Evolutionary conservation across 768 basidiomycete species (phyloP).

Genomic region (Lactarius pseudohatsudake): DNA sequence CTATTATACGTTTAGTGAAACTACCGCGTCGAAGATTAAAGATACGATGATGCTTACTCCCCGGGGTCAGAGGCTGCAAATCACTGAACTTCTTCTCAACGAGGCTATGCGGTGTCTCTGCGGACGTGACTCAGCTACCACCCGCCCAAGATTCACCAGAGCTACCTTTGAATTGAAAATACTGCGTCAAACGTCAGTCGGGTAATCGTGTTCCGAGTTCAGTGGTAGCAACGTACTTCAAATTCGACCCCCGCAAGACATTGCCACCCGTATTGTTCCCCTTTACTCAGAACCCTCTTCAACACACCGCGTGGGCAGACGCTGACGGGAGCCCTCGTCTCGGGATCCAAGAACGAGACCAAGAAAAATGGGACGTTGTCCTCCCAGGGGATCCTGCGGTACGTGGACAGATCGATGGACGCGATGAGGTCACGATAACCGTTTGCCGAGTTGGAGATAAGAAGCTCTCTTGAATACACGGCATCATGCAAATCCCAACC

Average conservation of each 20-base stretch:
- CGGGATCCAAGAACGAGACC: slow-evolving; percentile 86
- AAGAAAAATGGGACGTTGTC: slow-evolving; percentile 91
- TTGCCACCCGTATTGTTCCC: slow-evolving; percentile 48
- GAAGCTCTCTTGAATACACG: slow-evolving; percentile 80
- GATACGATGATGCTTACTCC: slow-evolving; percentile 59
- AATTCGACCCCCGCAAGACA: slow-evolving; percentile 92
- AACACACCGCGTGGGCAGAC: slow-evolving; percentile 89
- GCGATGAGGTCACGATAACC: slow-evolving; percentile 92
- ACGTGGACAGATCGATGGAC: slow-evolving; percentile 81
- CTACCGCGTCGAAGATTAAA: neutral
- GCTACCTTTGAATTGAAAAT: slow-evolving; percentile 87
- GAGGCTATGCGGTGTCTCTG: slow-evolving; percentile 78
- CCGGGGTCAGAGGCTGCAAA: slow-evolving; percentile 82
- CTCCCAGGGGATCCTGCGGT: slow-evolving; percentile 90
- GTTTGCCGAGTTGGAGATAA: slow-evolving; percentile 88
- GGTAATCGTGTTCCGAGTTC: neutral
- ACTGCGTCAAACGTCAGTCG: slow-evolving; percentile 44
- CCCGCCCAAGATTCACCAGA: neutral
- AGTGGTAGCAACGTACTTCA: slow-evolving; percentile 53
- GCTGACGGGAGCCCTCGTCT: slow-evolving; percentile 69
- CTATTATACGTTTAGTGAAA: slow-evolving; percentile 41
- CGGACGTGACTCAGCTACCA: slow-evolving; percentile 15
- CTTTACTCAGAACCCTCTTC: slow-evolving; percentile 53
- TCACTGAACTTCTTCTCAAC: slow-evolving; percentile 75
- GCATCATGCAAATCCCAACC: slow-evolving; percentile 93